Percentiles rank a stretch among this genome's conserved stretches.
These are phyloP conservation scores for Musa schizocarpa DNA, from an alignment of 176 grass and related monocot genomes.

Conservation along the genomic window DNA sequence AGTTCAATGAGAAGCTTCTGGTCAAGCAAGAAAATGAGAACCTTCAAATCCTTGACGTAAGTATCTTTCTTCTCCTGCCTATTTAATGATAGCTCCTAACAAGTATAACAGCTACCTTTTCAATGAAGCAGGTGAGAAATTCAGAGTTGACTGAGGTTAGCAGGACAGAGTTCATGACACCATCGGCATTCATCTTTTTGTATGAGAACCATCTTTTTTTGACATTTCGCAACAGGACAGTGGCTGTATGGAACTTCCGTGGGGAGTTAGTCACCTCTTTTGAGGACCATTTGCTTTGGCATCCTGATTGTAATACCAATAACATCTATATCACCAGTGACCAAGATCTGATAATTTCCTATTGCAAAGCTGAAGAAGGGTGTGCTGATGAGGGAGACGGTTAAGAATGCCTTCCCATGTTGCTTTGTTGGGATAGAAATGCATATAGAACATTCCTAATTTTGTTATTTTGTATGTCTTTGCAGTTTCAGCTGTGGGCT, in stretches of 20 bases:
- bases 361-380: constrained; percentile 72
- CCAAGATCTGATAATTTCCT: constrained; percentile 96
- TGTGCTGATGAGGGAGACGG: constrained; percentile 1
- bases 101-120: not conserved
- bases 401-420: not conserved
- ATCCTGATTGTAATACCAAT: constrained; percentile 73
- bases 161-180: constrained; percentile 77
- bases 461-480: not conserved
- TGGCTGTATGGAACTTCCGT: constrained; percentile 95
- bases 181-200: constrained; percentile 93
- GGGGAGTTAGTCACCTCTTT: constrained; percentile 97
- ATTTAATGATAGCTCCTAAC: not conserved
- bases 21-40: constrained; percentile 97
- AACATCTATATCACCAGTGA: constrained; percentile 85
- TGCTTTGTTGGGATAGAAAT: not conserved
- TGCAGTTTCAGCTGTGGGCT: constrained; percentile 55
- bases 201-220: constrained; percentile 99
- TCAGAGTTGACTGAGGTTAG: constrained; percentile 84
- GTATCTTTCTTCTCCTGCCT: constrained; percentile 5
- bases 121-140: constrained; percentile 52
- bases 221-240: constrained; percentile 88
- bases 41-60: constrained; percentile 97
- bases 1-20: constrained; percentile 60
- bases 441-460: not conserved
- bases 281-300: constrained; percentile 95